phyloP scores from a whole-genome alignment of 768 basidiomycete genomes.

The Trametes punicea region DNA sequence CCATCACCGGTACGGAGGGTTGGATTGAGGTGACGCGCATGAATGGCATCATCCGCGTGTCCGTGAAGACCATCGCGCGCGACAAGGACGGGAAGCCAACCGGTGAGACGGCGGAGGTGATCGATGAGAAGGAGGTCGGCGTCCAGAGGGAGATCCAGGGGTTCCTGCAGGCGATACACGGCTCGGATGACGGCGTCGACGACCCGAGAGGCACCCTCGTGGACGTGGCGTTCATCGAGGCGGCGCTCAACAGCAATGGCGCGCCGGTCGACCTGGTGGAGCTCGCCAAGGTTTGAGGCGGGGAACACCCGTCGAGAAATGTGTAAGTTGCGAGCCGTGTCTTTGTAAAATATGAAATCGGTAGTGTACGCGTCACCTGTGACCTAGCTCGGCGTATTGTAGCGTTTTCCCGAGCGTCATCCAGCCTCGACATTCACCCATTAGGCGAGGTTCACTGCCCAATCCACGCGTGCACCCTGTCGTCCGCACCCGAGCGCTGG shows the following conservation, averaged over 20 bases:
- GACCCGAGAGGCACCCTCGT: constrained; percentile 55
- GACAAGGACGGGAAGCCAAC: constrained; percentile 42
- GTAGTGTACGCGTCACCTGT: not conserved
- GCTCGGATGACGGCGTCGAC: constrained; percentile 44
- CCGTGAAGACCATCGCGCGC: constrained; percentile 33
- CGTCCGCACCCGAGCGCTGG: no score
- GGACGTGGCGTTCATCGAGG: constrained; percentile 81
- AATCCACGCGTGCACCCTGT: no score
- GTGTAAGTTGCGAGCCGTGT: not conserved
- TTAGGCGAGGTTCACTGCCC: no score
- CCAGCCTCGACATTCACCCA: no score
- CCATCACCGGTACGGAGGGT: constrained; percentile 62
- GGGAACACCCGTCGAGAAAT: not conserved
- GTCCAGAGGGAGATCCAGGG: constrained; percentile 53
- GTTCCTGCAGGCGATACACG: constrained; percentile 56
- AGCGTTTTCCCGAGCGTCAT: no score
- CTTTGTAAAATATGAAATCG: not conserved
- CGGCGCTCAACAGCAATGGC: constrained; percentile 66
- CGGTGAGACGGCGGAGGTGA: constrained; percentile 38
- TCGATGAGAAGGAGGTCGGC: constrained; percentile 48
- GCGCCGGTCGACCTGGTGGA: constrained; percentile 52
- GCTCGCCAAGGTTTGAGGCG: constrained; percentile 24
- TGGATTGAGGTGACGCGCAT: constrained; percentile 48
- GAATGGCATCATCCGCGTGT: constrained; percentile 28
- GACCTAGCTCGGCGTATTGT: no score